A percentile compares a stretch with the other conserved stretches of the same genome.
phyloP scores from a whole-genome alignment of 1,284 basidiomycete species.

The Ganoderma sinense region DNA sequence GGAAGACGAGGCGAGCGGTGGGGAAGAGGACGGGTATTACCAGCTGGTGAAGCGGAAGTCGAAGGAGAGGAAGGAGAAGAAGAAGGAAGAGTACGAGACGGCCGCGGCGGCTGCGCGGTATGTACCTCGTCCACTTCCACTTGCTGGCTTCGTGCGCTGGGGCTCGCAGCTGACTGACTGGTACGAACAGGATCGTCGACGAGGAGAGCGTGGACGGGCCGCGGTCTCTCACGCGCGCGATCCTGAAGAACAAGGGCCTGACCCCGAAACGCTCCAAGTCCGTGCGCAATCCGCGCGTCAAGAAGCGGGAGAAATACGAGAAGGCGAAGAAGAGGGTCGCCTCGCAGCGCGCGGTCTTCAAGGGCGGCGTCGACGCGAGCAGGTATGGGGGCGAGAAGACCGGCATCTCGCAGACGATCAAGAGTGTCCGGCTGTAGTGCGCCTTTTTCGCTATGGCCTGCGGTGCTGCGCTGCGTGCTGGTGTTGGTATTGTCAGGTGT shows the following conservation, averaged over 20 bases:
- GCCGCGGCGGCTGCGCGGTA: constrained; percentile 70
- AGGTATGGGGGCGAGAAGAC: constrained; percentile 76
- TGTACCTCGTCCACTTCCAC: constrained; percentile 29
- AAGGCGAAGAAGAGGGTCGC: constrained; percentile 92
- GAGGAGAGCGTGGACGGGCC: constrained; percentile 70
- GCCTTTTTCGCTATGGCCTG: background rate
- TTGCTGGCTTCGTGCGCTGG: background rate
- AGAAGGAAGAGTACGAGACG: constrained; percentile 84
- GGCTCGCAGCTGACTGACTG: background rate
- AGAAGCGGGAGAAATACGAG: constrained; percentile 92
- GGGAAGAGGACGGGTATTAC: constrained; percentile 76
- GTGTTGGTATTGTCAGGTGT: background rate
- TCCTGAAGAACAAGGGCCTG: constrained; percentile 92
- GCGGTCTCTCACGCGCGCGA: constrained; percentile 86
- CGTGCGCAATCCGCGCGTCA: constrained; percentile 94
- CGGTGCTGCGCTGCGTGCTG: background rate
- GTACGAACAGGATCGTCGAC: constrained; percentile 54
- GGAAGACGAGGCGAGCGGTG: constrained; percentile 40
- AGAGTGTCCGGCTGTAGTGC: constrained; percentile 71
- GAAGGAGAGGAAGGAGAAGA: constrained; percentile 77
- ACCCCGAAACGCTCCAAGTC: constrained; percentile 87
- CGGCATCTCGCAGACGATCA: constrained; percentile 90
- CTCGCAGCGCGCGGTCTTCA: constrained; percentile 90
- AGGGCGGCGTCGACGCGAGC: constrained; percentile 76
- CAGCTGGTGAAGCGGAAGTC: constrained; percentile 69